Evolutionary conservation across 225 moss, liverwort and hornwort species (phyloP), one percentile per base, ranked within the genome.

Genomic region (Neckera pumila): DNA sequence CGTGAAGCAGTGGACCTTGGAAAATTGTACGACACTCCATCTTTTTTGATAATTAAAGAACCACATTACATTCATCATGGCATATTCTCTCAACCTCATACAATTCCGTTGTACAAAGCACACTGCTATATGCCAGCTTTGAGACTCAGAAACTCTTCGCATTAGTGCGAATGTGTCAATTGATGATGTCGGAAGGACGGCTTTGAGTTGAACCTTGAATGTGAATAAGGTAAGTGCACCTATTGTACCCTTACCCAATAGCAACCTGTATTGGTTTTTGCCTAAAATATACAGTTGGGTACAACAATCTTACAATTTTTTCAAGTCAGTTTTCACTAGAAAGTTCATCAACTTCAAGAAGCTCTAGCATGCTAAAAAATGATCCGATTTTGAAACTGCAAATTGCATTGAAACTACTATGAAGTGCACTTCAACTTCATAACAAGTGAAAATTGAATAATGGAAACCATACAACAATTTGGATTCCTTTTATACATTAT

Each of bases 1-100:
- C 51, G 95, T 98, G 88, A 94, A 93, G 92, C 89, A 92, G 51
- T 97, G 98, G 98, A 98, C 95, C 58, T 90, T 98, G 81, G 95
- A 97, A 88, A 95, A 96, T 90, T 77, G 98, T 98, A 90, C 54
- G 83, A 69, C 26, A 60, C 38, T 88, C 47, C 56, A 86, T 51
- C 71, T 73, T 76, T 53, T 51, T 20, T 72, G 40, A 76, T 65
- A 26, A 66, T 84, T 65, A 40, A 86, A 72, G 49, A 58, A 81
- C 36, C 57, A 40, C 63, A n/a, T 80, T 84, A 36, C 57, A 83
- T 83, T 62, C 78, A 57, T 79, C n/a, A 27, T 61, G n/a, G 83
- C 47, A 62, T 54, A 63, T 76, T 67, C 62, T 89, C 45, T 84
- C 65, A 76, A 84, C 80, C 85, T 65, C 6, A 25, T 86, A 42